A percentile compares a stretch with the other conserved stretches of the same genome.
These are phyloP conservation scores for Astrothelium subdiscretum DNA, from an alignment of 495 filamentous ascomycete genomes.

Conservation along the genomic window DNA sequence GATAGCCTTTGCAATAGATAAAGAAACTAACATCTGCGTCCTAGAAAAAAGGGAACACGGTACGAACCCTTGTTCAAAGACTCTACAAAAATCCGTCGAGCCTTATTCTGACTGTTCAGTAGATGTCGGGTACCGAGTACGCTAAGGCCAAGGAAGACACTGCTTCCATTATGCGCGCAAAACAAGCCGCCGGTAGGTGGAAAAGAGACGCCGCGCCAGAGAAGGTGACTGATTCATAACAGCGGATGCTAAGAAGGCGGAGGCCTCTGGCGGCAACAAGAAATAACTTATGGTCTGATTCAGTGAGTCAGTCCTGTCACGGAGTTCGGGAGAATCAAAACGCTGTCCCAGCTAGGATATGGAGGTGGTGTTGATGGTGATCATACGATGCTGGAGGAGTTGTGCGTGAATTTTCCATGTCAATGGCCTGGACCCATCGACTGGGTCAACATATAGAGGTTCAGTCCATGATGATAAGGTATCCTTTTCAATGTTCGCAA, in stretches of 20 bases:
- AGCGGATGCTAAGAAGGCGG: not conserved
- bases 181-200: constrained; percentile 67
- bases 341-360: not conserved
- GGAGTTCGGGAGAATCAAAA: not conserved
- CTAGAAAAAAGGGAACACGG: constrained; percentile 5
- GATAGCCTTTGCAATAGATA: not conserved
- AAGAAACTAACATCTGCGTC: not conserved
- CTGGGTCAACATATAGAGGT: not conserved
- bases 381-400: not conserved
- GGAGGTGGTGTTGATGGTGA: not conserved
- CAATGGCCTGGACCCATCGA: not conserved
- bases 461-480: not conserved
- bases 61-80: not conserved
- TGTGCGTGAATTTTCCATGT: not conserved
- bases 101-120: constrained; percentile 22
- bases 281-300: not conserved
- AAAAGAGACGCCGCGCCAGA: not conserved
- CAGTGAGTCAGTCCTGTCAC: not conserved
- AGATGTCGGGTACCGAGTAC: constrained; percentile 59
- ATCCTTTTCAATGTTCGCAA: not conserved
- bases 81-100: no score
- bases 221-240: not conserved
- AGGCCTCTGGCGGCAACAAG: not conserved
- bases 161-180: constrained; percentile 78
- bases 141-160: constrained; percentile 60